phyloP scores from a whole-genome alignment of 495 filamentous ascomycete species.

The Endocarpon pusillum region DNA sequence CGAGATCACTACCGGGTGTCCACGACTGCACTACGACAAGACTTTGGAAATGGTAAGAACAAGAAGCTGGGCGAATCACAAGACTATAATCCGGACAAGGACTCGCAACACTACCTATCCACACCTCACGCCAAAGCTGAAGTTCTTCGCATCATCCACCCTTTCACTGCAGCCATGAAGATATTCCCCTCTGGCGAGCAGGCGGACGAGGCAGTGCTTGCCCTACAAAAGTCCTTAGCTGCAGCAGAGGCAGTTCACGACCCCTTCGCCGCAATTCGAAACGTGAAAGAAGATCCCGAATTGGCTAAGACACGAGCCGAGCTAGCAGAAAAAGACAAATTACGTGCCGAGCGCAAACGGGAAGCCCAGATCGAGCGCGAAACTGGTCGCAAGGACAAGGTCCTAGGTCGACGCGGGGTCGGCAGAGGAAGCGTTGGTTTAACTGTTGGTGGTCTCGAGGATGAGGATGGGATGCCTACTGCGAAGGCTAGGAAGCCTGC shows the following conservation, averaged over 20 bases:
- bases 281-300: constrained; percentile 54
- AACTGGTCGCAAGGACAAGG: constrained; percentile 32
- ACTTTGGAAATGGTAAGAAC: constrained; percentile 23
- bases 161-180: constrained; percentile 60
- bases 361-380: constrained; percentile 52
- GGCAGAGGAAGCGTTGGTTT: constrained; percentile 38
- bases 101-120: constrained; percentile 70
- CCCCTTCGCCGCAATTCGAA: constrained; percentile 40
- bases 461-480: constrained; percentile 33
- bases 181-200: constrained; percentile 51
- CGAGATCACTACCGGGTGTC: constrained; percentile 64
- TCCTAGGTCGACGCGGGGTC: constrained; percentile 27
- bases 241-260: constrained; percentile 37
- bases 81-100: constrained; percentile 47
- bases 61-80: constrained; percentile 33
- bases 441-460: constrained; percentile 59
- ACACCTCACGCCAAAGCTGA: constrained; percentile 52
- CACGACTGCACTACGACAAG: constrained; percentile 57
- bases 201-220: constrained; percentile 61
- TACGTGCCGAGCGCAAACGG: constrained; percentile 46
- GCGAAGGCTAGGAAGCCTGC: constrained; percentile 21
- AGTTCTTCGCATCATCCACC: constrained; percentile 58
- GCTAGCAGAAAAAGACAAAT: constrained; percentile 50
- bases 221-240: constrained; percentile 52
- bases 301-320: constrained; percentile 61